Evolutionary conservation across 1,284 basidiomycete genomes (phyloP).

Genomic region (Papiliotrema flavescens): DNA sequence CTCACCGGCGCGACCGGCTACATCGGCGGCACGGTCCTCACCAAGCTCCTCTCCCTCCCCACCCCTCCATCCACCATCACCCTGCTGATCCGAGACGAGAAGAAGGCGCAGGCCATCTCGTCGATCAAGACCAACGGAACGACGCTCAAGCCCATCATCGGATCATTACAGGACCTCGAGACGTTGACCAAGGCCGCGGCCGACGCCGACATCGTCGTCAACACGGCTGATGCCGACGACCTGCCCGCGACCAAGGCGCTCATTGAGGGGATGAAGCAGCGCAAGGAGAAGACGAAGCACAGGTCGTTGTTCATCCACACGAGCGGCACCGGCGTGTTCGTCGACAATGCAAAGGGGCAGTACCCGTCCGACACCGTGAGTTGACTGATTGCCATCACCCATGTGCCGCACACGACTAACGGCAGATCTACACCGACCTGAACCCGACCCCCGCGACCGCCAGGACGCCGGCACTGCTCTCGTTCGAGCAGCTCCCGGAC

Average conservation of each 20-base stretch:
- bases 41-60: conserved; percentile 28
- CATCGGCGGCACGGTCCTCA: conserved; percentile 40
- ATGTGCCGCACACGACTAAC: not conserved
- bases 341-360: conserved; percentile 30
- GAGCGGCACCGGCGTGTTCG: conserved; percentile 42
- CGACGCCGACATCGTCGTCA: conserved; percentile 39
- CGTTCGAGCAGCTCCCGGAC: conserved; percentile 32
- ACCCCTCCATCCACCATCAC: conserved; percentile 29
- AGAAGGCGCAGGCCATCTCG: conserved; percentile 26
- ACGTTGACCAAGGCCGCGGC: conserved; percentile 29
- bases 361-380: conserved; percentile 23
- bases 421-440: conserved; percentile 37
- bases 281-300: conserved; percentile 32
- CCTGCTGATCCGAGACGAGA: conserved; percentile 33
- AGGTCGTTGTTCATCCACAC: conserved; percentile 46
- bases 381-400: not conserved
- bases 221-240: conserved; percentile 45
- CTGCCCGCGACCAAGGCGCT: conserved; percentile 34
- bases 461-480: conserved; percentile 34
- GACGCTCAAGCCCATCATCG: conserved; percentile 22
- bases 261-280: conserved; percentile 38
- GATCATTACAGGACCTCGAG: conserved; percentile 30
- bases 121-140: conserved; percentile 4
- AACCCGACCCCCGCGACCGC: conserved; percentile 16
- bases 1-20: conserved; percentile 47